Evolutionary conservation across 306 rosid species (phyloP), one percentile per base, ranked within the genome.

Genomic region (Mimosa bimucronata): DNA sequence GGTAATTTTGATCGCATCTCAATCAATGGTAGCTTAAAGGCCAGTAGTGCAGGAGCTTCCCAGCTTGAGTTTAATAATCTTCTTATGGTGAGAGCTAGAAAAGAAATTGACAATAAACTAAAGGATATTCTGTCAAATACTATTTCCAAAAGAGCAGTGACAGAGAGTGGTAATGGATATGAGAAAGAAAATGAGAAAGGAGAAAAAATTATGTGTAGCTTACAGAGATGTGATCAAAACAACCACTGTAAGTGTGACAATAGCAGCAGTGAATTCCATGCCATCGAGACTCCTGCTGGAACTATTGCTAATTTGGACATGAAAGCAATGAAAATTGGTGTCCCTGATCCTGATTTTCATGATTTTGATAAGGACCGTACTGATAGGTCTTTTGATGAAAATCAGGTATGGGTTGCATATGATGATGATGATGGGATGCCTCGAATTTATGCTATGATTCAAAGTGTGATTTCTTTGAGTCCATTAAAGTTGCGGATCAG

Each of bases 351-450:
- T 7, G 91, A 91, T 84, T 91, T 91, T 81, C 90, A 88, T 70
- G 88, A 84, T 79, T 91, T 91, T 82, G 91, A 88, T 82, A 82
- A 73, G 87, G 88, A 88, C 50, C 80, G 91, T 66, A 80, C 85
- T 30, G 92, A 87, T 77, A 83, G 81, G 68, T 85, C 84, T 40
- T 88, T 91, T 29, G 88, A 74, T 74, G 87, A 85, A 6, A 84
- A 82, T 84, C 92, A 91, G 76, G 85, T 91, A 18, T 91, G 94
- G 94, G 89, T 91, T 28, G 90, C 88, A 64, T 91, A 91, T 79
- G 94, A 88, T 11, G 81, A 72, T 7, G 83, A 85, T 70, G 92
- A 88, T 61, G 94, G 94, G 80, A 88, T 91, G 94, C 94, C 94
- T 73, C 88, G 94, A 55, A 83, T 79, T 79, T 91, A 91, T 80